Conservation (phyloP, 306 rosid genomes). For the Cicer judaicum region DNA sequence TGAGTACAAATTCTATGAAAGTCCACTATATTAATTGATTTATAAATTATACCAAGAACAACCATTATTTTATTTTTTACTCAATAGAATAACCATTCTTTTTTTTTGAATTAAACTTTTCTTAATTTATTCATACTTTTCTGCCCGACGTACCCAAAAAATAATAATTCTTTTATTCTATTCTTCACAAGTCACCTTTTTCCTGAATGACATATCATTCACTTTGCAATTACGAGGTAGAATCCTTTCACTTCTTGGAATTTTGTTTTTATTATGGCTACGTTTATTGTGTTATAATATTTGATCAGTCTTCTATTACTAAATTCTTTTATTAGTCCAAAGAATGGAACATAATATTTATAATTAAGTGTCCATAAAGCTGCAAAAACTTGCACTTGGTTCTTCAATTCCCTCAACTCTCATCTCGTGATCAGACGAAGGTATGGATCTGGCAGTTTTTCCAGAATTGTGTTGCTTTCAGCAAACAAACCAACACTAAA, state of each 20-base stretch:
- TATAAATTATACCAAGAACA: neutral
- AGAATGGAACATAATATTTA: constrained; percentile 7
- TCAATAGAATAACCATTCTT: neutral
- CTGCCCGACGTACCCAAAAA: constrained; percentile 6
- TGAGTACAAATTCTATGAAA: too few species aligned
- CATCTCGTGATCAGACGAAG: neutral
- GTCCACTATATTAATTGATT: too few species aligned
- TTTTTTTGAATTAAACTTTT: constrained; percentile 44
- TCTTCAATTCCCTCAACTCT: neutral
- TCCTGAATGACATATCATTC: constrained; percentile 30
- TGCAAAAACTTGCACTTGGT: constrained; percentile 3
- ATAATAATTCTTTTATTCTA: neutral
- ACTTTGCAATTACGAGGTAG: constrained; percentile 45
- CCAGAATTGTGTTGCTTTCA: neutral
- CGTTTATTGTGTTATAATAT: neutral
- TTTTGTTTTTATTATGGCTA: constrained; percentile 44
- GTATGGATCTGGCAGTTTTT: constrained; percentile 33
- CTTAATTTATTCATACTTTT: constrained; percentile 46
- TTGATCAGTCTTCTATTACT: neutral
- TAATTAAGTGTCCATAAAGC: constrained; percentile 16
- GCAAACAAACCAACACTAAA: neutral
- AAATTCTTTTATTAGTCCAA: constrained; percentile 1
- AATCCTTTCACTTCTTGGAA: constrained; percentile 49
- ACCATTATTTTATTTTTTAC: neutral
- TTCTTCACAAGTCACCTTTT: constrained; percentile 44